Evolutionary conservation across 352 stramenopile genomes (phyloP), one percentile per base, ranked within the genome.

Genomic region (Phytophthora ramorum): DNA sequence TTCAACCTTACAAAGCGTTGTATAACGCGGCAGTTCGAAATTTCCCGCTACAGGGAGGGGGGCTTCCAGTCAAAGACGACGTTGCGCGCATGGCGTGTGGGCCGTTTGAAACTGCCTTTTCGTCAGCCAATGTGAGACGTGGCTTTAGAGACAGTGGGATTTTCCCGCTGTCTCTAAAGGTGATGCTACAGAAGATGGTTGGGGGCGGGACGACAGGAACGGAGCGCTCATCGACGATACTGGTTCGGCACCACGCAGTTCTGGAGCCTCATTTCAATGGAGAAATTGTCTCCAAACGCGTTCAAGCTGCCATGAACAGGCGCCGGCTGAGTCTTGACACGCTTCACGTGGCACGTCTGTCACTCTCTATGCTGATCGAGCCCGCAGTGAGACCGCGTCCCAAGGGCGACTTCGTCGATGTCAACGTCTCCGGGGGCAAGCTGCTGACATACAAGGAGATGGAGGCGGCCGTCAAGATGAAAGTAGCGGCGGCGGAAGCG

Each of bases 141-240:
- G 38, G 51, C 4, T 30, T 48, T 26, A 49, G 22, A 19, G 20
- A 49, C 9, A 50, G 24, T 30, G 50, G 9, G 40, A 34, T 34
- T 59, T 50, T 59, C 19, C 26, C 51, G 10, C 51, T 50, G 14
- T 59, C 51, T 7, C 17, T 59, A n/a, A 37, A 59, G 28, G 20
- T 59, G 16, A 59, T 59, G 38, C 51, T 59, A 7, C 38, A 59
- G 19, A 32, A 59, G 16, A 59, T 59, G 38, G 22, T 30, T 22
- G 37, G 51, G 9, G 32, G 38, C n/a, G n/a, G n/a, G n/a, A n/a
- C n/a, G n/a, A n/a, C n/a, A n/a, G n/a, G n/a, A n/a, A 32, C 32
- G 50, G 0, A 12, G 12, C 24, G 40, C 19, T 49, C 51, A 30
- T 50, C 51, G 17, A 50, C 12, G n/a, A 19, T 34, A 4, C 16